Base-by-base conservation (phyloP, 2,329 filamentous ascomycete genomes). In the Xylariales sp. region DNA sequence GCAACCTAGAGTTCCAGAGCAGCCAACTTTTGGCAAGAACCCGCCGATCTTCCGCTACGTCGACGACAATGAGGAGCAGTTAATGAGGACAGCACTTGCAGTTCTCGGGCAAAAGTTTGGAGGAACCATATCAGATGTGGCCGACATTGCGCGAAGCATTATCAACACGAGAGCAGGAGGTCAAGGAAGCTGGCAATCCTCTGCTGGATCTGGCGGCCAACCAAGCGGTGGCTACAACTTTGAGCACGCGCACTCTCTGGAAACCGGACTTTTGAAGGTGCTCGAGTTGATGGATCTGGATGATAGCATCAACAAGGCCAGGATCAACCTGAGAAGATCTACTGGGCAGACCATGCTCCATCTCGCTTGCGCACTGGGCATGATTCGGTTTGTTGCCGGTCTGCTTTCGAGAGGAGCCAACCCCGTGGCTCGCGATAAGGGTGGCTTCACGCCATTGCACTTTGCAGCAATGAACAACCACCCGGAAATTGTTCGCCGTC, bases 331-430 rank as follows among this genome's bases (percentile, higher is more conserved):
- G 35, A 74, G 73, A 49, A 63, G 66, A 45, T 63, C 75, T 2
- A 85, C 79, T 11, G 87, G 87, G 1, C 85, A 91, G 54, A 88
- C 85, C 2, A 83, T 94, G 73, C 73, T 94, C 44, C 87, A 93
- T 52, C 69, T 90, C 44, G 86, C 85, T 2, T 86, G 81, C 49
- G 84, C 84, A 7, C 65, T 90, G 11, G 87, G 87, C 5, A 75
- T 88, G 48, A 76, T 82, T 45, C 77, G 85, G 32, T 83, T 94
- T 46, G 85, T 85, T 34, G 85, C 85, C 11, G 86, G 82, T 20
- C 71, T 94, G 18, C 67, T 94, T 15, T 84, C 82, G 8, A 76
- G 86, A 46, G 85, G 87, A n/a, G 87, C 86, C 15, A 83, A 85
- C 52, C 79, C 83, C 1, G 81, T 91, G 51, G 67, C 81, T 25